These are phyloP conservation scores for Hericium erinaceus DNA, from an alignment of 768 basidiomycete species.

Conservation along the genomic window DNA sequence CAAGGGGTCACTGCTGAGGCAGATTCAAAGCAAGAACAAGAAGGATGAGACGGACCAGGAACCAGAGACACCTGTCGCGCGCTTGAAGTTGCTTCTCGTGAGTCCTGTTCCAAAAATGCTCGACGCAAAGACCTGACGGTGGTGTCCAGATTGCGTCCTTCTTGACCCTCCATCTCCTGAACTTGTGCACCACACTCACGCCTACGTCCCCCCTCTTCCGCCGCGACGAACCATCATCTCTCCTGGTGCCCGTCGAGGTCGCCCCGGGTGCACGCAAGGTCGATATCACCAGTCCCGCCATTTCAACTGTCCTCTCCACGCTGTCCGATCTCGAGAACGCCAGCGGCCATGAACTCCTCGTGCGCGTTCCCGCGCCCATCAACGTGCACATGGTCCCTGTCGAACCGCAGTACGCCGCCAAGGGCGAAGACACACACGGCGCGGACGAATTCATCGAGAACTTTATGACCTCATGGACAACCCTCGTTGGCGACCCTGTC, in stretches of 20 bases:
- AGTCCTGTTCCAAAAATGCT: conserved; percentile 17
- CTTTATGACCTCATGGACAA: conserved; percentile 88
- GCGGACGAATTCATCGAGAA: conserved; percentile 57
- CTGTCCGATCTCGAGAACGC: conserved; percentile 23
- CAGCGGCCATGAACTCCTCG: conserved; percentile 32
- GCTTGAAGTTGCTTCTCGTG: conserved; percentile 83
- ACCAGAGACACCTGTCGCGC: conserved; percentile 72
- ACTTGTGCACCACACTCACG: conserved; percentile 86
- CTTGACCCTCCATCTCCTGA: conserved; percentile 83
- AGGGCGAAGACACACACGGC: not conserved
- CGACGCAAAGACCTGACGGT: no score
- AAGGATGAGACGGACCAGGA: conserved; percentile 37
- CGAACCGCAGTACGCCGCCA: conserved; percentile 13
- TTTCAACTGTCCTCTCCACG: conserved; percentile 35
- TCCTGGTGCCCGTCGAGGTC: conserved; percentile 16
- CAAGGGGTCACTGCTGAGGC: conserved; percentile 38
- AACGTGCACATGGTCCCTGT: conserved; percentile 39
- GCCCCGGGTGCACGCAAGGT: conserved; percentile 38
- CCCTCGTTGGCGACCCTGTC: conserved; percentile 88
- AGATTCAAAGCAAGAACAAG: conserved; percentile 25
- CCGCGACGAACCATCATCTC: conserved; percentile 25
- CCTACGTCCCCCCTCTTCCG: conserved; percentile 46
- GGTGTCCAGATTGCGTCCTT: conserved; percentile 70
- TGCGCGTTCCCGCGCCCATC: conserved; percentile 54
- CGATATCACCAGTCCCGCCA: conserved; percentile 55